These are phyloP conservation scores for Phytophthora pinifolia DNA, from an alignment of 352 stramenopile genomes.

Conservation along the genomic window DNA sequence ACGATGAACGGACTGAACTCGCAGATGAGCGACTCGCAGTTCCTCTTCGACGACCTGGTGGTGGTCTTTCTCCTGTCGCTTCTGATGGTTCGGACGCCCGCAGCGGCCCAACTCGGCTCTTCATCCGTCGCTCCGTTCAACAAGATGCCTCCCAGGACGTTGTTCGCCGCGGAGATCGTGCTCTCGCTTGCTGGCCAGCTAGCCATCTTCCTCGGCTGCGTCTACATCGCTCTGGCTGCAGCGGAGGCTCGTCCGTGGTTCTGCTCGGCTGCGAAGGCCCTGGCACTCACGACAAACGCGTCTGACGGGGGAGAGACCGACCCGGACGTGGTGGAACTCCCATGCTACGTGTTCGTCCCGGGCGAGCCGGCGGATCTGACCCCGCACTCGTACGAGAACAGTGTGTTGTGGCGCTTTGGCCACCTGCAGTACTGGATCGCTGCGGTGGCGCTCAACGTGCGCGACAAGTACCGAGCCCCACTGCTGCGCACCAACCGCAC, in stretches of 20 bases:
- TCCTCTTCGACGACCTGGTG: constrained; percentile 77
- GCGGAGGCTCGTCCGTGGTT: constrained; percentile 61
- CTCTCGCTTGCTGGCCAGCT: constrained; percentile 61
- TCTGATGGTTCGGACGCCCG: constrained; percentile 67
- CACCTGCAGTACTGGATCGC: constrained; percentile 81
- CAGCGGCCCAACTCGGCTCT: constrained; percentile 36
- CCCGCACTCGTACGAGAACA: constrained; percentile 77
- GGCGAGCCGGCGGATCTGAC: constrained; percentile 56
- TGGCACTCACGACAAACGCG: constrained; percentile 41
- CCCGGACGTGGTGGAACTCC: constrained; percentile 39
- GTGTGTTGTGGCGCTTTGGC: constrained; percentile 74
- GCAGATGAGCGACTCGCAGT: constrained; percentile 79
- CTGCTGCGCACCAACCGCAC: constrained; percentile 48
- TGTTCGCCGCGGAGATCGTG: constrained; percentile 66
- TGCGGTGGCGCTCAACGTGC: constrained; percentile 63
- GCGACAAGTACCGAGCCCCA: constrained; percentile 63
- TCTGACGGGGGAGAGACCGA: constrained; percentile 27
- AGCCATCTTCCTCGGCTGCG: constrained; percentile 50
- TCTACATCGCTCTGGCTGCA: constrained; percentile 58
- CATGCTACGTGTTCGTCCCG: constrained; percentile 69
- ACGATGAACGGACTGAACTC: constrained; percentile 64
- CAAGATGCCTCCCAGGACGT: constrained; percentile 50
- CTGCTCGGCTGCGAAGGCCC: constrained; percentile 47
- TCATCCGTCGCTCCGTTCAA: constrained; percentile 24
- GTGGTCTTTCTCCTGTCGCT: constrained; percentile 72